Base-by-base conservation (phyloP, 495 filamentous ascomycete species). In the Wilcoxina mikolae region DNA sequence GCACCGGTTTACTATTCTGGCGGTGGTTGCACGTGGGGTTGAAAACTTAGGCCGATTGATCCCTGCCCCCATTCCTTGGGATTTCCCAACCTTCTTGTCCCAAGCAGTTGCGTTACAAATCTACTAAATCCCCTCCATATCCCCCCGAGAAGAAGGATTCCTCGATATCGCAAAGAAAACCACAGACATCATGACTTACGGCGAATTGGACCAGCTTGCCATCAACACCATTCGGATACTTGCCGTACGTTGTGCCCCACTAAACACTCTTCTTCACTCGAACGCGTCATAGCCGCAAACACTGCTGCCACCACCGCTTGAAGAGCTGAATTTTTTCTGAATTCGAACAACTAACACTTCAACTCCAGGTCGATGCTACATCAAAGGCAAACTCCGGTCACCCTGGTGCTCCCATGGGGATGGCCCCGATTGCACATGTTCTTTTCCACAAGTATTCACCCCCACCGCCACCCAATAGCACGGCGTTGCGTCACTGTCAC, bases 331-430 rank as follows among this genome's bases (percentile, higher is more conserved):
- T n/a, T n/a, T 11, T 46, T 20, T 17, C 22, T 46, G 43, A 11
- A 18, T 23, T 2, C 22, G 2, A 46, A 11, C 23, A 20, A 46
- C 43, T 46, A 3, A 17, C n/a, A 39, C 23, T 46, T 24, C 3
- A 10, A 2, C 46, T 28, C 54, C 65, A 98, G 91, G 83, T 87
- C 76, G 91, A 99, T 95, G 93, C 90, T 68, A 94, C 88, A 69
- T 81, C 82, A 70, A 79, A 83, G 68, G 85, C 90, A 66, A 96
- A 96, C 77, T 95, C 89, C 60, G 91, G 91, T 67, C 91, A 99
- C 75, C 91, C 91, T 68, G 91, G 91, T 76, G 91, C 91, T 64
- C 91, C 91, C 62, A 99, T 99, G 89, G 89, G 89, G 73, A 86
- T 98, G 91, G 91, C 91, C 65, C 91, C 93, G 44, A 80, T 89